These are phyloP conservation scores for Psilocybe subaeruginosa DNA, from an alignment of 768 basidiomycete species.

Conservation along the genomic window DNA sequence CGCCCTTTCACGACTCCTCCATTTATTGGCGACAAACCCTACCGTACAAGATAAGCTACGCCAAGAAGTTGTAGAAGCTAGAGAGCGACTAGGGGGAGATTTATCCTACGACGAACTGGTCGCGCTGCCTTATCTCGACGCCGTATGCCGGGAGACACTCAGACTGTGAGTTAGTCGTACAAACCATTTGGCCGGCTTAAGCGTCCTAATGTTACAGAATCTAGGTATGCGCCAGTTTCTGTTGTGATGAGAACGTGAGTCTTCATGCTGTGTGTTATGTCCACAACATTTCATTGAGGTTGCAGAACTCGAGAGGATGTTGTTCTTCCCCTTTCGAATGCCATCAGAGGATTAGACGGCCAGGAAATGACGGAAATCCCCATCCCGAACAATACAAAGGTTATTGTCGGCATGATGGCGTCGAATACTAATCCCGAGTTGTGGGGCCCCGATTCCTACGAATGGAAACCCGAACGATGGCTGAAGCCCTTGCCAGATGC, in stretches of 20 bases:
- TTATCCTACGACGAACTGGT: slow-evolving; percentile 40
- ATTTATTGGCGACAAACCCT: slow-evolving; percentile 33
- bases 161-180: slow-evolving; percentile 29
- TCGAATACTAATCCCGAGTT: slow-evolving; percentile 35
- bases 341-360: slow-evolving; percentile 40
- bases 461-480: slow-evolving; percentile 54
- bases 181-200: not conserved
- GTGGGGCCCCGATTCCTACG: slow-evolving; percentile 45
- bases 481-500: slow-evolving; percentile 23
- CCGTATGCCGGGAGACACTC: slow-evolving; percentile 42
- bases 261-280: too few relatives aligned
- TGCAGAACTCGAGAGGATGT: slow-evolving; percentile 28
- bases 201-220: not conserved
- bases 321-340: slow-evolving; percentile 34
- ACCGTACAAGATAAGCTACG: slow-evolving; percentile 41
- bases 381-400: slow-evolving; percentile 40
- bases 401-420: slow-evolving; percentile 36
- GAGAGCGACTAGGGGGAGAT: slow-evolving; percentile 21
- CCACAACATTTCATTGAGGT: not conserved
- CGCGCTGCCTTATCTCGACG: slow-evolving; percentile 40
- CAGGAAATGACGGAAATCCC: slow-evolving; percentile 34
- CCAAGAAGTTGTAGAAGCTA: slow-evolving; percentile 34
- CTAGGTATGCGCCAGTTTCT: slow-evolving; percentile 31
- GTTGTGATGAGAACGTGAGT: slow-evolving; percentile 20
- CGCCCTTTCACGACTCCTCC: slow-evolving; percentile 35